These are phyloP conservation scores for Geotrichum europaeum DNA, from an alignment of 1,139 yeast species.

Conservation along the genomic window DNA sequence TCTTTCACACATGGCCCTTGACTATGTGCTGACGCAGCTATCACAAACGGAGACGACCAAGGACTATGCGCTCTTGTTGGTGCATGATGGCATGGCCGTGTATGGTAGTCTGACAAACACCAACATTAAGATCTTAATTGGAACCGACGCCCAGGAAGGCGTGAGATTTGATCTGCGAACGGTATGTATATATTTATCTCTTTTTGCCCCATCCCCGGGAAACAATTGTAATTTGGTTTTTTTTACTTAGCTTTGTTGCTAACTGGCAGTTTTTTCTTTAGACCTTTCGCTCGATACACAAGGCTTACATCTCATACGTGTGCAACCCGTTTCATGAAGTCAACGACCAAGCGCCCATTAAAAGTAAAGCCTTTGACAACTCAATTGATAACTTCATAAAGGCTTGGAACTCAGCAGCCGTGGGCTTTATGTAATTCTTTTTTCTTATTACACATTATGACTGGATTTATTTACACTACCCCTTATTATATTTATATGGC, in stretches of 20 bases:
- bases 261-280: conserved; percentile 10
- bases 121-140: conserved; percentile 36
- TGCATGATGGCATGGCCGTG: conserved; percentile 40
- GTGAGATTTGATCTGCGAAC: conserved; percentile 27
- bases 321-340: conserved; percentile 38
- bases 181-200: conserved; percentile 18
- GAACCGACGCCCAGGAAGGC: conserved; percentile 32
- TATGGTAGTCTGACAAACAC: conserved; percentile 40
- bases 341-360: conserved; percentile 24
- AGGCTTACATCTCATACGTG: conserved; percentile 34
- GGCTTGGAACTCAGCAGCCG: conserved; percentile 25
- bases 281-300: conserved; percentile 33
- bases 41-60: conserved; percentile 26
- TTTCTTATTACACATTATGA: background rate
- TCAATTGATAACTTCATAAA: conserved; percentile 25
- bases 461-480: background rate
- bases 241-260: background rate
- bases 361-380: conserved; percentile 29
- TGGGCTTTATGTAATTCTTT: conserved; percentile 11
- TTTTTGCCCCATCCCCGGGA: too few species aligned
- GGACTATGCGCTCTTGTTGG: conserved; percentile 35
- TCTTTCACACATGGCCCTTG: conserved; percentile 41
- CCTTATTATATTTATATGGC: background rate
- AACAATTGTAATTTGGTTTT: background rate
- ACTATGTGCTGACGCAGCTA: conserved; percentile 33